A percentile compares a stretch with the other conserved stretches of the same genome.
phyloP scores from a whole-genome alignment of 129 eudicot species.

The Flaveria brownii region DNA sequence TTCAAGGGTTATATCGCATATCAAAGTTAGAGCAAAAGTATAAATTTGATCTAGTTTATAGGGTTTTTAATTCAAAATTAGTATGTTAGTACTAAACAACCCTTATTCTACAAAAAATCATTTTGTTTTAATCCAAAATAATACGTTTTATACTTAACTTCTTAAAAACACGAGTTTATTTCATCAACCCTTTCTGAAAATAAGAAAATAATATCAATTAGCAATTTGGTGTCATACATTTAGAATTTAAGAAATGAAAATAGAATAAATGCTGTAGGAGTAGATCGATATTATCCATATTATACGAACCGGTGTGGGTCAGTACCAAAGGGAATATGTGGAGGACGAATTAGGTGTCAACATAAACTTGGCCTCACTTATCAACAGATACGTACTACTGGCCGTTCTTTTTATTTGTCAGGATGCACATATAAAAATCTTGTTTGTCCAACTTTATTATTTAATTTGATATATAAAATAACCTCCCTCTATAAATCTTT shows the following conservation, averaged over 20 bases:
- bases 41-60: no score
- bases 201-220: background rate
- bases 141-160: no score
- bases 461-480: background rate
- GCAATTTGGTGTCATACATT: background rate
- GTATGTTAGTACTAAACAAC: no score
- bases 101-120: no score
- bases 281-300: background rate
- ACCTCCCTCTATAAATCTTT: conserved; percentile 2
- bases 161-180: no score
- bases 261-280: background rate
- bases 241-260: background rate
- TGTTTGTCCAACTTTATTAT: background rate
- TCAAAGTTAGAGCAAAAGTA: no score
- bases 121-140: no score
- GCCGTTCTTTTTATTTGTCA: conserved; percentile 49
- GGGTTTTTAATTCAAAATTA: no score
- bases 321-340: conserved; percentile 4
- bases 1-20: no score
- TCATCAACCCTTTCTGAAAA: background rate
- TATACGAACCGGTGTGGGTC: conserved; percentile 11
- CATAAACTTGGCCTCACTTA: conserved; percentile 33
- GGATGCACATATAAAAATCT: conserved; percentile 28
- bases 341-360: conserved; percentile 20
- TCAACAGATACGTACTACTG: conserved; percentile 49